Evolutionary conservation across 1,284 basidiomycete species (phyloP).

Genomic region (Volvariella surrecta): DNA sequence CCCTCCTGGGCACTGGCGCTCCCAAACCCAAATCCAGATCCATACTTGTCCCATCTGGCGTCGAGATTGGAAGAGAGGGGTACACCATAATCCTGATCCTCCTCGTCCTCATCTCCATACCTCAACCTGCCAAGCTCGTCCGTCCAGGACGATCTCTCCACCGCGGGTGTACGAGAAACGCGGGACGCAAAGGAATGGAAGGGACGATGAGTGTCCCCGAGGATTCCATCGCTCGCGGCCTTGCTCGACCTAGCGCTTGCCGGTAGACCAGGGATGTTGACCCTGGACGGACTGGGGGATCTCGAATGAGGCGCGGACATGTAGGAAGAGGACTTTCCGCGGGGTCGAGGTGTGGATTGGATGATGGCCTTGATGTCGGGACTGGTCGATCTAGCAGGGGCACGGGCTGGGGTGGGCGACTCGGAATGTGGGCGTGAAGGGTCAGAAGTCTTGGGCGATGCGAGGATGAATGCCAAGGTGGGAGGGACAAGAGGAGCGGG

Average conservation of each 20-base stretch:
- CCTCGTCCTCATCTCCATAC: slow-evolving; percentile 4
- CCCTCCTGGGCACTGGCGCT: too few species aligned
- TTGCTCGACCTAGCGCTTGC: not conserved
- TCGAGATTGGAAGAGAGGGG: not conserved
- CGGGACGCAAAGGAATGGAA: too few species aligned
- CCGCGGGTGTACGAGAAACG: slow-evolving; percentile 6
- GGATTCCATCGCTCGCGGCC: not conserved
- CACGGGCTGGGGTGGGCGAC: not conserved
- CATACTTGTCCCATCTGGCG: not conserved
- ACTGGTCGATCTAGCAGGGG: slow-evolving; percentile 19
- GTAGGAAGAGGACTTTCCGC: slow-evolving; percentile 12
- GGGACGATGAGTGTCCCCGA: too few species aligned
- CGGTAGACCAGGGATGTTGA: too few species aligned
- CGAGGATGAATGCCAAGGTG: not conserved
- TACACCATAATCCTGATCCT: slow-evolving; percentile 8
- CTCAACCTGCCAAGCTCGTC: not conserved
- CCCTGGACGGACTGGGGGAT: slow-evolving; percentile 2
- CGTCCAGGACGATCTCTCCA: slow-evolving; percentile 9
- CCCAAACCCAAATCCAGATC: slow-evolving; percentile 1
- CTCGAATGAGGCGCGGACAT: not conserved
- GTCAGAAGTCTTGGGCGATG: not conserved
- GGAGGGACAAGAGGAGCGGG: not conserved
- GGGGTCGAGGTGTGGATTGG: slow-evolving; percentile 34
- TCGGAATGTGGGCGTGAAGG: too few species aligned
- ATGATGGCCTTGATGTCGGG: slow-evolving; percentile 42